Percentiles rank a stretch among this genome's conserved stretches.
These are phyloP conservation scores for Vigna angularis DNA, from an alignment of 306 rosid genomes.

Conservation along the genomic window DNA sequence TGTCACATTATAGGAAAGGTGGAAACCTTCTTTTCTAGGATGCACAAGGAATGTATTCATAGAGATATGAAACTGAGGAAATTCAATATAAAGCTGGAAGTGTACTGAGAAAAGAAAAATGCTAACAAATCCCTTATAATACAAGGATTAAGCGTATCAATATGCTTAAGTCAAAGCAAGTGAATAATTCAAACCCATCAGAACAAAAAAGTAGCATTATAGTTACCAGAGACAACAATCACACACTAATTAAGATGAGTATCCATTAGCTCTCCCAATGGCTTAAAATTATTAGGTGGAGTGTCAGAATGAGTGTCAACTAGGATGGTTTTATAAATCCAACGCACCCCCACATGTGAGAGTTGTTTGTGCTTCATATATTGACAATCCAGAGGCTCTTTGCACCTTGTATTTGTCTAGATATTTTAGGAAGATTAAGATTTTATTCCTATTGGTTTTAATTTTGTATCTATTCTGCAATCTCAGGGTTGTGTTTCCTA, in stretches of 20 bases:
- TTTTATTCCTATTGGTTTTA: too few relatives aligned
- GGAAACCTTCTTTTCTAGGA: not conserved
- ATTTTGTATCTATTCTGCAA: too few relatives aligned
- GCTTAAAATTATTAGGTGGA: not conserved
- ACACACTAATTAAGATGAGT: not conserved
- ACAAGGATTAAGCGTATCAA: slow-evolving; percentile 1
- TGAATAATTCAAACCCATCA: slow-evolving; percentile 23
- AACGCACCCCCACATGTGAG: not conserved
- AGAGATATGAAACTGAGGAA: not conserved
- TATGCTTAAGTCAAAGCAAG: slow-evolving; percentile 5
- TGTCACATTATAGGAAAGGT: not conserved
- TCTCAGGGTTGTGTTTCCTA: too few relatives aligned
- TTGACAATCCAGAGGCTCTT: not conserved
- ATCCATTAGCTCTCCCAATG: not conserved
- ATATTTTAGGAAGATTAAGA: too few relatives aligned
- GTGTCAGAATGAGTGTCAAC: not conserved
- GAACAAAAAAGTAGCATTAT: not conserved
- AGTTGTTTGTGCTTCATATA: not conserved
- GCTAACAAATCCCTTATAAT: not conserved
- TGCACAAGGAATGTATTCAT: not conserved
- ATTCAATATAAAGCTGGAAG: not conserved
- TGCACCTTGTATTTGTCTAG: not conserved
- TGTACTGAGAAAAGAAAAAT: not conserved
- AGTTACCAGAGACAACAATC: not conserved
- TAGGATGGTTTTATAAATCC: not conserved